These are phyloP conservation scores for Yamadazyma sp. DNA, from an alignment of 805 yeast genomes.

Conservation along the genomic window DNA sequence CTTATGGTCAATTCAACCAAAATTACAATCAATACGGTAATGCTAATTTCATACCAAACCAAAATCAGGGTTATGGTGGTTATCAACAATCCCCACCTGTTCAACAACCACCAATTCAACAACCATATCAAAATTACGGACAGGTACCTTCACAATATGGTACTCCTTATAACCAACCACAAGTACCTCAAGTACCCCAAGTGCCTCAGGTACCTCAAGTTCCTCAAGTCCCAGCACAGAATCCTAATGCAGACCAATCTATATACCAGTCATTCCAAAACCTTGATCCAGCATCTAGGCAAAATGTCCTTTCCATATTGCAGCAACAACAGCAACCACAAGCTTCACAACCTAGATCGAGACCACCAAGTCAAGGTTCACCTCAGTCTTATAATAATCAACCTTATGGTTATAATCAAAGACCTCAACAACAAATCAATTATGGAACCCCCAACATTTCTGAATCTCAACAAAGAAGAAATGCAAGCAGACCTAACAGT, in stretches of 20 bases:
- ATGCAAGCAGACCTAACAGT: neutral
- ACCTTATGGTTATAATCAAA: neutral
- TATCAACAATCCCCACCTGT: constrained; percentile 4
- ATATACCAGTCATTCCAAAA: constrained; percentile 17
- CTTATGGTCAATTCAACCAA: constrained; percentile 9
- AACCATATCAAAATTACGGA: neutral
- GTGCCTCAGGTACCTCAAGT: constrained; percentile 3
- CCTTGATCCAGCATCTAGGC: constrained; percentile 33
- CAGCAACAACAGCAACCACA: constrained; percentile 27
- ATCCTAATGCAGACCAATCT: constrained; percentile 3
- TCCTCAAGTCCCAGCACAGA: neutral
- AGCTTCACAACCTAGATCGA: constrained; percentile 8
- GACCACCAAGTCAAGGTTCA: constrained; percentile 8
- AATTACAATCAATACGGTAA: constrained; percentile 6
- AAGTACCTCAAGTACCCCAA: constrained; percentile 5
- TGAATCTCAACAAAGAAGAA: neutral
- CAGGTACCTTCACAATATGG: constrained; percentile 3
- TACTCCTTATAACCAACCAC: constrained; percentile 2
- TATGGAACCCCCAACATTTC: constrained; percentile 8
- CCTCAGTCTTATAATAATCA: constrained; percentile 2
- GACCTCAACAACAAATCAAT: constrained; percentile 1
- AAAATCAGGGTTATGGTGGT: too few relatives aligned
- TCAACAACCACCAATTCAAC: neutral
- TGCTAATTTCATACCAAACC: too few relatives aligned
- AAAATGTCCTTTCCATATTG: constrained; percentile 27